Conservation (phyloP, 2,329 filamentous ascomycete genomes). For the Byssothecium circinans region DNA sequence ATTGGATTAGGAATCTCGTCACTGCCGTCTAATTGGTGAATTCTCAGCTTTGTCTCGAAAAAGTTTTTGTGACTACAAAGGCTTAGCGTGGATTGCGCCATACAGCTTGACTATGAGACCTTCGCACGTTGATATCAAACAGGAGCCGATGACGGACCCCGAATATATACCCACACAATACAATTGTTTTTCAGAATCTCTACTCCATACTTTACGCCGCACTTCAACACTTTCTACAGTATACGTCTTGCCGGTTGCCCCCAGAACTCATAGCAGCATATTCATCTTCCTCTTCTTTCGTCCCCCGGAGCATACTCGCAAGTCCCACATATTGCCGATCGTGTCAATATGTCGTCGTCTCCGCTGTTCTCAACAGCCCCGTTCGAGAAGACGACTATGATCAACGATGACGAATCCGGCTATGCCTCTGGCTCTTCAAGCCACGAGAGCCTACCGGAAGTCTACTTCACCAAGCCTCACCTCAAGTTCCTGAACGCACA, state of each 20-base stretch:
- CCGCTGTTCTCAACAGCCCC: slow-evolving; percentile 8
- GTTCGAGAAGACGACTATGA: slow-evolving; percentile 26
- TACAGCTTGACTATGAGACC: slow-evolving; percentile 13
- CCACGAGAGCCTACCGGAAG: slow-evolving; percentile 66
- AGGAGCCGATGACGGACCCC: slow-evolving; percentile 9
- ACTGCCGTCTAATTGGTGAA: slow-evolving; percentile 7
- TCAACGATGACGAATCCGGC: slow-evolving; percentile 69
- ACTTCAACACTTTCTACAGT: neutral
- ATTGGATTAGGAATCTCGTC: slow-evolving; percentile 4
- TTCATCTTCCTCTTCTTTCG: neutral
- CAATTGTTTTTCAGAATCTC: slow-evolving; percentile 4
- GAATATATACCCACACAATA: slow-evolving; percentile 2
- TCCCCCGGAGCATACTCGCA: neutral
- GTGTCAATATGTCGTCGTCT: slow-evolving; percentile 28
- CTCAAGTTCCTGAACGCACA: slow-evolving; percentile 89
- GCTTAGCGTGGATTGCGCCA: slow-evolving; percentile 17
- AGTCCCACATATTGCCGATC: neutral
- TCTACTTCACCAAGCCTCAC: slow-evolving; percentile 85
- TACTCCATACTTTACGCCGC: neutral
- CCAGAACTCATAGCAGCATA: neutral
- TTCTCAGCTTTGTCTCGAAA: slow-evolving; percentile 10
- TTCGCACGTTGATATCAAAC: slow-evolving; percentile 7
- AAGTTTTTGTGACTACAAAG: slow-evolving; percentile 10
- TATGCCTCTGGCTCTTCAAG: slow-evolving; percentile 74
- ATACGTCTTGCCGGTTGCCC: neutral